Conservation (phyloP, 2,329 filamentous ascomycete genomes). For the Pochonia chlamydosporia region DNA sequence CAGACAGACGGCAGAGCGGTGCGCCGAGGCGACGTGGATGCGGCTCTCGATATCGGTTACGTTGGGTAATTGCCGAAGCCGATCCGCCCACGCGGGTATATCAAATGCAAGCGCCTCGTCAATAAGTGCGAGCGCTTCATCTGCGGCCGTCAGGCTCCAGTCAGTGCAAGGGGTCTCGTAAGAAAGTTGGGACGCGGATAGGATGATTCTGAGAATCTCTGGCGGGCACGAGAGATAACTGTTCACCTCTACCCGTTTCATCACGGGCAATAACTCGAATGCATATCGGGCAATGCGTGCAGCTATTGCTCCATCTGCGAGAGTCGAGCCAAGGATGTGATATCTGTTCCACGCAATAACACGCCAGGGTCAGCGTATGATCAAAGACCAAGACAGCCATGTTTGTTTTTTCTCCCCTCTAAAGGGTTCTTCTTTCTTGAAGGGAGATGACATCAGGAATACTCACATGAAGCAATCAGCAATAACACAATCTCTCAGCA, state of each 20-base stretch:
- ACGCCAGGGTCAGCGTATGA: too few species aligned
- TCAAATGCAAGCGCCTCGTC: conserved; percentile 36
- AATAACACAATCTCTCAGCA: conserved; percentile 39
- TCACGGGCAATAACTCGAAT: conserved; percentile 31
- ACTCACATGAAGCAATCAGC: conserved; percentile 43
- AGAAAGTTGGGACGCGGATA: conserved; percentile 38
- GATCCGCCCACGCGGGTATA: conserved; percentile 34
- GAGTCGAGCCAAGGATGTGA: conserved; percentile 32
- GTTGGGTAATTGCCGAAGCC: conserved; percentile 28
- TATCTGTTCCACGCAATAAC: conserved; percentile 27
- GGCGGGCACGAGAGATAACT: conserved; percentile 38
- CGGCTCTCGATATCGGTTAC: conserved; percentile 35
- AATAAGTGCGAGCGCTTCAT: conserved; percentile 33
- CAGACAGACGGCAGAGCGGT: conserved; percentile 40
- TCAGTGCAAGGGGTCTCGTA: conserved; percentile 28
- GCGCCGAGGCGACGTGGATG: conserved; percentile 38
- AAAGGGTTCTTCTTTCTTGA: neutral
- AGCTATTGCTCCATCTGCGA: conserved; percentile 29
- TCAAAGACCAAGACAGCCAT: too few species aligned
- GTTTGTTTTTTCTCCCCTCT: neutral
- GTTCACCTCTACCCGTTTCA: conserved; percentile 35
- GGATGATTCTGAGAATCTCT: conserved; percentile 38
- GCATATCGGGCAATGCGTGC: conserved; percentile 33
- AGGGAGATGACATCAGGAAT: too few species aligned
- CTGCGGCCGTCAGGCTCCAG: conserved; percentile 24